A percentile compares a stretch with the other conserved stretches of the same genome.
Evolutionary conservation across 1,139 yeast species (phyloP).

Genomic region (Debaryomyces fabryi): DNA sequence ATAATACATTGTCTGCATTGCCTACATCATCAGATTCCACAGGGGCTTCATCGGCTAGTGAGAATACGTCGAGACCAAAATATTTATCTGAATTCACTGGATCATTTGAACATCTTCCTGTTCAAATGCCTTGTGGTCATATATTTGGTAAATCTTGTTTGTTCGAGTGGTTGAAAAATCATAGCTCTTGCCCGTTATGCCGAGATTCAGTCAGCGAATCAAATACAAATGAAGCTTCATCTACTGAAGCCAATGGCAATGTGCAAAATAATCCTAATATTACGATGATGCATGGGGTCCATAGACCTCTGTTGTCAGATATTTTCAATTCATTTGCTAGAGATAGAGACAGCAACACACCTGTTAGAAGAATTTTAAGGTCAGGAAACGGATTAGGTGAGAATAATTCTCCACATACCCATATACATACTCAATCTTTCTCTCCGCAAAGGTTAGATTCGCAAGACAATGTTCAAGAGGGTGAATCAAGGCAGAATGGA

Average conservation of each 20-base stretch:
- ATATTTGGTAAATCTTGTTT: slow-evolving; percentile 75
- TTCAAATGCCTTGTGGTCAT: slow-evolving; percentile 80
- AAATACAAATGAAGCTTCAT: not conserved
- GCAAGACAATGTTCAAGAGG: not conserved
- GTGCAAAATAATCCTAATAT: slow-evolving; percentile 3
- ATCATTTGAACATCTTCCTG: slow-evolving; percentile 60
- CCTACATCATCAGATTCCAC: not conserved
- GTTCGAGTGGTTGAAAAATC: slow-evolving; percentile 70
- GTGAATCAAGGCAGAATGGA: slow-evolving; percentile 9
- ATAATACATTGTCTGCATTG: not conserved
- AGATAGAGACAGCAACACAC: slow-evolving; percentile 1
- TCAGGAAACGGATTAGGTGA: slow-evolving; percentile 16
- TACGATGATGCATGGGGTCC: slow-evolving; percentile 9
- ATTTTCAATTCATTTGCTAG: slow-evolving; percentile 8
- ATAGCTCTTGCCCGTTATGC: slow-evolving; percentile 81
- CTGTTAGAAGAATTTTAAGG: slow-evolving; percentile 18
- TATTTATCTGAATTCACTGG: slow-evolving; percentile 31
- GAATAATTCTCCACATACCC: not conserved
- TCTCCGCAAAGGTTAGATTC: not conserved
- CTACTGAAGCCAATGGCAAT: not conserved
- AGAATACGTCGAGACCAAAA: slow-evolving; percentile 8
- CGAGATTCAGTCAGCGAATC: slow-evolving; percentile 52
- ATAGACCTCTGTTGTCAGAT: slow-evolving; percentile 10
- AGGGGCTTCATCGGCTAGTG: not conserved
- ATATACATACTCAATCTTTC: slow-evolving; percentile 5